Conservation (phyloP, 164 flowering plant species). For the Platanus orientalis region DNA sequence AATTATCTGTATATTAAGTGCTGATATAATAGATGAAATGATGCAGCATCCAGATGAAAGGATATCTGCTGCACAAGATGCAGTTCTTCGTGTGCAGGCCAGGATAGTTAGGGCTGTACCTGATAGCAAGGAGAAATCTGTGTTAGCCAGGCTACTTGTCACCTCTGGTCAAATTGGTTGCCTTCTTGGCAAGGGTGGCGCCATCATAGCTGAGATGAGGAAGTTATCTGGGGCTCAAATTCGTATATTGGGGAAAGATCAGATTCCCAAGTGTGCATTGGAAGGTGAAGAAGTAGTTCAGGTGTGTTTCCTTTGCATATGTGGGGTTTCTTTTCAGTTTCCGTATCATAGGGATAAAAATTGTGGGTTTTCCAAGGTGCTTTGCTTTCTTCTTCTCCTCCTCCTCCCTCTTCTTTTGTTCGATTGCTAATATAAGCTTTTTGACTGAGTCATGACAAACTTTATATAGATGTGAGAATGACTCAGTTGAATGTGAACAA, state of each 20-base stretch:
- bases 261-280: constrained; percentile 61
- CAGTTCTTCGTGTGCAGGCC: constrained; percentile 74
- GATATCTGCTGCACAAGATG: constrained; percentile 83
- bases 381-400: too few relatives aligned
- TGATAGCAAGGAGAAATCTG: constrained; percentile 52
- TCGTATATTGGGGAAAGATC: constrained; percentile 80
- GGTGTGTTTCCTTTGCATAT: constrained; percentile 33
- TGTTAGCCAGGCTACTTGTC: constrained; percentile 62
- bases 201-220: constrained; percentile 85
- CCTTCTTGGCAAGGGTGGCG: constrained; percentile 91
- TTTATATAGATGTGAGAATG: too few relatives aligned
- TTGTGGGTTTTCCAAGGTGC: neutral
- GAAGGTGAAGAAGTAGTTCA: constrained; percentile 90
- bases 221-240: constrained; percentile 78
- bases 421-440: too few relatives aligned
- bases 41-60: constrained; percentile 93
- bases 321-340: neutral
- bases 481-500: too few relatives aligned
- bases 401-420: too few relatives aligned
- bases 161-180: constrained; percentile 80
- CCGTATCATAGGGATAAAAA: neutral
- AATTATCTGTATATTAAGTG: too few relatives aligned
- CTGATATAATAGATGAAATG: constrained; percentile 9
- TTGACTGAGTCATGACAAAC: too few relatives aligned
- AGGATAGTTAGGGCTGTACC: constrained; percentile 61